A percentile compares a stretch with the other conserved stretches of the same genome.
phyloP scores from a whole-genome alignment of 371 early-diverging fungal species.

The Saksenaea oblongispora region DNA sequence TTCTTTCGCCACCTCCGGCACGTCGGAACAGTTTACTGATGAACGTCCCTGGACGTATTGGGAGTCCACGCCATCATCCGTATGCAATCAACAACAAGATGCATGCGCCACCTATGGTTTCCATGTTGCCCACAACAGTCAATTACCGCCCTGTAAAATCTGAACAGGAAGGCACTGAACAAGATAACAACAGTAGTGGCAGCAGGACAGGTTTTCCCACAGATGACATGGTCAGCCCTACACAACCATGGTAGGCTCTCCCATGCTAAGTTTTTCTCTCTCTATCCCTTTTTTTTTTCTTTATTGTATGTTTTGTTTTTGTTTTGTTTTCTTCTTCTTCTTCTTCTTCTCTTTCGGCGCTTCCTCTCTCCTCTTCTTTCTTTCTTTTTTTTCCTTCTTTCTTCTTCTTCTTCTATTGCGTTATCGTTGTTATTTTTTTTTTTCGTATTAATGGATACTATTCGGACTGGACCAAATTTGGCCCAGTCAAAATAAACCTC shows the following conservation, averaged over 20 bases:
- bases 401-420: not conserved
- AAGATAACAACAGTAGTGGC: not conserved
- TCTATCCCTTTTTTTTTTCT: not conserved
- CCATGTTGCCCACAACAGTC: not conserved
- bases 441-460: not conserved
- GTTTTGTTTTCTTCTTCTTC: not conserved
- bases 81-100: not conserved
- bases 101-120: slow-evolving; percentile 10
- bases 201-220: not conserved
- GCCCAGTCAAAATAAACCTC: too few relatives aligned
- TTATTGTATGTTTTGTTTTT: not conserved
- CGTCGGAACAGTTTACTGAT: not conserved
- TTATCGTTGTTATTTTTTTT: not conserved
- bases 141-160: not conserved
- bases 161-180: not conserved
- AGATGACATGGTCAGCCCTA: not conserved
- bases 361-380: not conserved
- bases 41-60: not conserved
- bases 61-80: not conserved
- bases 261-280: not conserved
- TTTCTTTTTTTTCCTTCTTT: not conserved
- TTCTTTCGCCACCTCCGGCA: not conserved
- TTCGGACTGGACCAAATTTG: too few relatives aligned
- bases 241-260: not conserved
- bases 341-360: not conserved